Conservation (phyloP, 1,284 basidiomycete species). For the Rhodotorula sp. region DNA sequence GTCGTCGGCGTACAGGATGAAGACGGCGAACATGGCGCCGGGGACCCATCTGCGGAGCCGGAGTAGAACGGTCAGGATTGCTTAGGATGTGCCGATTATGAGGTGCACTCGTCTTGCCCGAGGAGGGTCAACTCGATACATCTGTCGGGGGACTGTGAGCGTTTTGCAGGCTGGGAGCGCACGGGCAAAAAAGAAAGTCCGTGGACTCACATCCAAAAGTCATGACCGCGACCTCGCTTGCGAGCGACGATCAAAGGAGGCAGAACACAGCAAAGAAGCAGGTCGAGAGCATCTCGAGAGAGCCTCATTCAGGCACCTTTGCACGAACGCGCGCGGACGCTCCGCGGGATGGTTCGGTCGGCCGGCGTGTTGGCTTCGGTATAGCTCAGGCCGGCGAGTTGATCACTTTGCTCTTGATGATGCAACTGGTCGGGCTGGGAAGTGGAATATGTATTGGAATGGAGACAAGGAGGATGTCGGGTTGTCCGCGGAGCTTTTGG, state of each 20-base stretch:
- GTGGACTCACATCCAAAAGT: slow-evolving; percentile 15
- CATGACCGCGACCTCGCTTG: not conserved
- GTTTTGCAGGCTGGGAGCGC: not conserved
- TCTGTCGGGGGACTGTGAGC: not conserved
- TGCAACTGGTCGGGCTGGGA: too few relatives aligned
- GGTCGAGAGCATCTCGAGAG: not conserved
- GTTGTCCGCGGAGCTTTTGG: not conserved
- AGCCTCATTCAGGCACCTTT: not conserved
- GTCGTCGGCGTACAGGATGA: slow-evolving; percentile 18
- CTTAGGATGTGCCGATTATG: too few relatives aligned
- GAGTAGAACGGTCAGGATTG: not conserved
- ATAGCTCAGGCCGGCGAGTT: too few relatives aligned
- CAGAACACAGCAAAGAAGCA: slow-evolving; percentile 8
- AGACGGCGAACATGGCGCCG: slow-evolving; percentile 26
- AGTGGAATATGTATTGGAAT: too few relatives aligned
- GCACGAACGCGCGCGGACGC: too few relatives aligned
- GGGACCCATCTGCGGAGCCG: slow-evolving; percentile 14
- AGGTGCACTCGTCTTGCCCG: too few relatives aligned
- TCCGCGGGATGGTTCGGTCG: too few relatives aligned
- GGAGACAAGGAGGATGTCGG: not conserved
- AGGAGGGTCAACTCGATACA: slow-evolving; percentile 13
- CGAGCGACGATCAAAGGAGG: slow-evolving; percentile 13
- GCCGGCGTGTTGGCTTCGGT: too few relatives aligned
- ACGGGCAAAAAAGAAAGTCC: not conserved
- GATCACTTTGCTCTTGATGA: too few relatives aligned